Percentiles rank a stretch among this genome's conserved stretches.
phyloP scores from a whole-genome alignment of 1,284 basidiomycete genomes.

The Malassezia dermatis region DNA sequence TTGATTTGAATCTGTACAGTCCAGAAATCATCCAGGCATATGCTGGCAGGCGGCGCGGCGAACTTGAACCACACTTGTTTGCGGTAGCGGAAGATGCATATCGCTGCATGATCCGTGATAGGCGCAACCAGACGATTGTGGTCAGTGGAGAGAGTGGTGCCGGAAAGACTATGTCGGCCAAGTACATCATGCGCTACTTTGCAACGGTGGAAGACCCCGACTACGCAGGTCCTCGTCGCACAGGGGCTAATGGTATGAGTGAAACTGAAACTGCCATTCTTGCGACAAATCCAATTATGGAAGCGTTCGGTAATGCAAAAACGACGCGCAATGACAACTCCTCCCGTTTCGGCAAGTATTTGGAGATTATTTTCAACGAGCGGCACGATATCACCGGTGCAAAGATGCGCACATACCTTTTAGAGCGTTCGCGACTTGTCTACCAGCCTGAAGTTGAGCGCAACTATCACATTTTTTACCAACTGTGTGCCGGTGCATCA shows the following conservation, averaged over 20 bases:
- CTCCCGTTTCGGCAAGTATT: conserved; percentile 97
- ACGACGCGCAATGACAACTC: conserved; percentile 99
- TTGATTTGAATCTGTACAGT: conserved; percentile 61
- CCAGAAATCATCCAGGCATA: conserved; percentile 97
- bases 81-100: conserved; percentile 99
- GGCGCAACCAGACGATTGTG: conserved; percentile 94
- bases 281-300: conserved; percentile 95
- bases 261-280: conserved; percentile 95
- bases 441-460: conserved; percentile 87
- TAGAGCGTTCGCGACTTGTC: conserved; percentile 92
- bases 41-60: conserved; percentile 78
- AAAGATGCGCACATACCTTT: conserved; percentile 88
- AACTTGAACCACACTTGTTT: conserved; percentile 93
- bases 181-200: conserved; percentile 98
- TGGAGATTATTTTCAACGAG: conserved; percentile 94
- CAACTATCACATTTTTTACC: conserved; percentile 99
- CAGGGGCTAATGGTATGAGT: conserved; percentile 57
- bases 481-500: conserved; percentile 91
- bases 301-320: conserved; percentile 98
- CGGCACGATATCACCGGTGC: conserved; percentile 94
- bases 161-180: conserved; percentile 97
- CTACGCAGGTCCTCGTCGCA: conserved; percentile 46
- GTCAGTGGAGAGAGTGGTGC: conserved; percentile 98
- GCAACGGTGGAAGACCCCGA: conserved; percentile 86
- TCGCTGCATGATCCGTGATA: conserved; percentile 89